Conservation (phyloP, 2,329 filamentous ascomycete genomes). For the Aspergillus sp. region DNA sequence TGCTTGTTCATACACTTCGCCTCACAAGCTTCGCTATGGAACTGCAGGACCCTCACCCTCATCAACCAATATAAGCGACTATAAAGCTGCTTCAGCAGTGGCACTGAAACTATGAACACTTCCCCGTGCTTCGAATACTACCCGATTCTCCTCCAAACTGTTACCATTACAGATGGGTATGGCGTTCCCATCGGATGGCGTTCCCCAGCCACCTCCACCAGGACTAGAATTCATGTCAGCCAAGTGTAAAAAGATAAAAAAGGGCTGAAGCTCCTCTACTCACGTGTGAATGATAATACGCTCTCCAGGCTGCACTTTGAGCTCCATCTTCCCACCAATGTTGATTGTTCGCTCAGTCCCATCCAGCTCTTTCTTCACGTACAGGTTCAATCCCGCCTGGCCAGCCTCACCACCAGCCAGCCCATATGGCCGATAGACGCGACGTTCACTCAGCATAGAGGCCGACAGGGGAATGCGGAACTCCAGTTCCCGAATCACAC, state of each 20-base stretch:
- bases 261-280: background rate
- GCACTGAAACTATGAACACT: background rate
- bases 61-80: background rate
- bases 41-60: too few relatives aligned
- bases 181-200: background rate
- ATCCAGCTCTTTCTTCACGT: slow-evolving; percentile 73
- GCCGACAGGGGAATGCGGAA: slow-evolving; percentile 79
- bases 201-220: slow-evolving; percentile 50
- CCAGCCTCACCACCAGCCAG: slow-evolving; percentile 80
- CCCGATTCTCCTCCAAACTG: background rate
- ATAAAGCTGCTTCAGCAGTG: background rate
- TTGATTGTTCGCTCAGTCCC: slow-evolving; percentile 57
- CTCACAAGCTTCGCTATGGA: background rate
- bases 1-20: background rate
- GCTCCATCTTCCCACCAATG: slow-evolving; percentile 64
- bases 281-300: slow-evolving; percentile 63
- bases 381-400: slow-evolving; percentile 78
- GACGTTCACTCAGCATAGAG: slow-evolving; percentile 73
- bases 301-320: slow-evolving; percentile 61
- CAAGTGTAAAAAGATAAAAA: background rate
- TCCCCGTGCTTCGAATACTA: background rate
- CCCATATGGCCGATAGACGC: slow-evolving; percentile 78
- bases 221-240: slow-evolving; percentile 21
- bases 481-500: slow-evolving; percentile 79
- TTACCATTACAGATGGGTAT: background rate